Evolutionary conservation across 352 stramenopile species (phyloP).

Genomic region (Phytophthora sp.): DNA sequence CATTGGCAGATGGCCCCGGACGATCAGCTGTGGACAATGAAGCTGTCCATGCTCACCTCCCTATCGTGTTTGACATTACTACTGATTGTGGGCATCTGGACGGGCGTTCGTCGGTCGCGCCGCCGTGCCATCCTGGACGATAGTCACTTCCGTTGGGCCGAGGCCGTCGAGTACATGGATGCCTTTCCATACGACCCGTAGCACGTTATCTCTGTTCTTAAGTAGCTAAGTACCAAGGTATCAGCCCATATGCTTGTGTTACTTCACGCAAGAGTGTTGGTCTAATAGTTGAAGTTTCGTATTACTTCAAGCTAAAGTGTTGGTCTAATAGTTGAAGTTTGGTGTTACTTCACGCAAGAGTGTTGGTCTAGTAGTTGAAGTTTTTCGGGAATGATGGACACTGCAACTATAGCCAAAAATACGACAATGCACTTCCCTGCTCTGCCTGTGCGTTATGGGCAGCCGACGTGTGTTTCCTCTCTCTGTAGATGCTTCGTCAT

Average conservation of each 20-base stretch:
- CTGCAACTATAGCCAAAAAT: conserved; percentile 25
- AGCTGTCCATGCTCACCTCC: conserved; percentile 35
- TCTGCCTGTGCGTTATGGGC: conserved; percentile 22
- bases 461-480: conserved; percentile 54
- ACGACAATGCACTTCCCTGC: neutral
- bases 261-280: conserved; percentile 9
- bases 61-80: conserved; percentile 32
- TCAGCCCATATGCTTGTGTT: no score
- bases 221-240: no score
- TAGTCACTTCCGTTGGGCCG: conserved; percentile 33
- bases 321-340: conserved; percentile 13
- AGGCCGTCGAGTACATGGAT: conserved; percentile 40
- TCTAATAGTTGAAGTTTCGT: conserved; percentile 13
- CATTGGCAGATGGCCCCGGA: conserved; percentile 25
- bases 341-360: no score
- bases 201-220: neutral
- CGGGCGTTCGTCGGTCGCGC: conserved; percentile 29
- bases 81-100: conserved; percentile 32
- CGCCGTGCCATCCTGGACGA: conserved; percentile 22
- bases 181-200: conserved; percentile 35
- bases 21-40: conserved; percentile 36
- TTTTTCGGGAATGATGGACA: conserved; percentile 16
- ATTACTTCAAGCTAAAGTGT: no score
- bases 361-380: conserved; percentile 15
- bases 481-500: conserved; percentile 35